Conservation (phyloP, 371 early-diverging fungal species). For the Mortierella sp. region DNA sequence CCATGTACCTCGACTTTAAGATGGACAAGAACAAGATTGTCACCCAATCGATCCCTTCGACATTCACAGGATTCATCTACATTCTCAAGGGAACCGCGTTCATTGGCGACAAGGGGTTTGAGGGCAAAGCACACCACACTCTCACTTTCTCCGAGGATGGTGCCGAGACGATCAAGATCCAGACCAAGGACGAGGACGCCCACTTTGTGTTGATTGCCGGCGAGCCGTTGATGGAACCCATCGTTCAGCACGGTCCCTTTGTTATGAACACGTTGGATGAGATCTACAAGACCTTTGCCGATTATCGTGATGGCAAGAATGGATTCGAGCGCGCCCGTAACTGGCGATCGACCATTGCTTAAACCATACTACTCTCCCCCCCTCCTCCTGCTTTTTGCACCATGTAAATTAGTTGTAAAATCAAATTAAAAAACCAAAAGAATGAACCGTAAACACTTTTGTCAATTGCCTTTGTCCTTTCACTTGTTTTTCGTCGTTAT, state of each 20-base stretch:
- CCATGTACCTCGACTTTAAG: conserved; percentile 78
- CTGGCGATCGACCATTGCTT: conserved; percentile 40
- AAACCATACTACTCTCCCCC: neutral
- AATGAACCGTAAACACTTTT: too few relatives aligned
- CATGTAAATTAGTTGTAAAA: neutral
- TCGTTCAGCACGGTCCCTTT: conserved; percentile 70
- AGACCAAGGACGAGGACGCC: conserved; percentile 63
- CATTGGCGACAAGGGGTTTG: conserved; percentile 63
- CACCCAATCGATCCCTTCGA: conserved; percentile 67
- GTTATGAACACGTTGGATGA: conserved; percentile 71
- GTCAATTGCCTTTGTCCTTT: too few relatives aligned
- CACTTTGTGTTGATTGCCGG: conserved; percentile 73
- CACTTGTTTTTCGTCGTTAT: too few relatives aligned
- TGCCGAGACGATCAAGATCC: conserved; percentile 58
- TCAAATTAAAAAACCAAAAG: neutral
- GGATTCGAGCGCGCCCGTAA: conserved; percentile 56
- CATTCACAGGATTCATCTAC: conserved; percentile 74
- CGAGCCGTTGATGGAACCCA: conserved; percentile 59
- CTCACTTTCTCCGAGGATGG: conserved; percentile 61
- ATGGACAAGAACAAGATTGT: conserved; percentile 64
- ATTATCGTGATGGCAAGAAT: conserved; percentile 57
- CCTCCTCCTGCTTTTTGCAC: neutral
- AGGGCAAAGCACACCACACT: conserved; percentile 66
- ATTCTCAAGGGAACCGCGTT: conserved; percentile 67
- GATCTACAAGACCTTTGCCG: conserved; percentile 63